Evolutionary conservation across 306 rosid species (phyloP).

Genomic region (Pterocarpus macrocarpus): DNA sequence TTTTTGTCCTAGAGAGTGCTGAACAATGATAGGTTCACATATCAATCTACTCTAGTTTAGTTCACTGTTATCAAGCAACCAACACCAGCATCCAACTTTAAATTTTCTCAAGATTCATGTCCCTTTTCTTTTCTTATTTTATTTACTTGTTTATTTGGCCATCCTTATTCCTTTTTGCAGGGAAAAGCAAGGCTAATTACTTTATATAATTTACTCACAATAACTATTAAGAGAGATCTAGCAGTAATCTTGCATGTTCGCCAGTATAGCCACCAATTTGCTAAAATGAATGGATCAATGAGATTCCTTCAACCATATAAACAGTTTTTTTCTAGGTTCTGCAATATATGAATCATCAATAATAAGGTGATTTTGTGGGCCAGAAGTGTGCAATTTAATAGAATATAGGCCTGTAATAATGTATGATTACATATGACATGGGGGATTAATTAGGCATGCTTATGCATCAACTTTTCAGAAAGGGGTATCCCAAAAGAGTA

Average conservation of each 20-base stretch:
- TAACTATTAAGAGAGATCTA: slow-evolving; percentile 34
- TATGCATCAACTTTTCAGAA: slow-evolving; percentile 45
- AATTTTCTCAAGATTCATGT: slow-evolving; percentile 44
- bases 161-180: neutral
- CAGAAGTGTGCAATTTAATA: slow-evolving; percentile 47
- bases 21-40: slow-evolving; percentile 56
- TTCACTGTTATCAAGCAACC: slow-evolving; percentile 41
- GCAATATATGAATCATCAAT: slow-evolving; percentile 46
- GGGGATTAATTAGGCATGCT: slow-evolving; percentile 60
- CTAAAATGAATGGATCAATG: slow-evolving; percentile 19
- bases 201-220: slow-evolving; percentile 39
- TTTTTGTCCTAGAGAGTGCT: slow-evolving; percentile 48
- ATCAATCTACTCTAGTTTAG: slow-evolving; percentile 16
- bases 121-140: slow-evolving; percentile 23
- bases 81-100: slow-evolving; percentile 50
- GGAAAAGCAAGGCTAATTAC: slow-evolving; percentile 34
- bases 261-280: slow-evolving; percentile 1
- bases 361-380: slow-evolving; percentile 53
- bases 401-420: slow-evolving; percentile 41
- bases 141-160: slow-evolving; percentile 13
- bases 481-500: slow-evolving; percentile 29
- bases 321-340: slow-evolving; percentile 6
- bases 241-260: slow-evolving; percentile 29
- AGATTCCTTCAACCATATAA: neutral
- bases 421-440: slow-evolving; percentile 36